phyloP scores from a whole-genome alignment of 148 eudicot species.

The Camellia granthamiana region DNA sequence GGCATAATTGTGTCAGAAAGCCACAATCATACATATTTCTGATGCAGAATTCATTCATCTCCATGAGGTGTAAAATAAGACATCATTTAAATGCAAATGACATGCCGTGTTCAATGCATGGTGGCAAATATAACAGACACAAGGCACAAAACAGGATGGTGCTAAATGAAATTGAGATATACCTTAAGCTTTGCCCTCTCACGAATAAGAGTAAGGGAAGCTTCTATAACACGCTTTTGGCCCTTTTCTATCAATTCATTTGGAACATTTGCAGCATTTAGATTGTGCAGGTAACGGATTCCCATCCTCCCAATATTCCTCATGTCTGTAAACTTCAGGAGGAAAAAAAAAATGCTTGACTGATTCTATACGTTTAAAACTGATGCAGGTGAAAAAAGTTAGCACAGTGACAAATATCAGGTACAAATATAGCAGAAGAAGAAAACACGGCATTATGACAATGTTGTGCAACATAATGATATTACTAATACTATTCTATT shows the following conservation, averaged over 20 bases:
- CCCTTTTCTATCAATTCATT: conserved; percentile 70
- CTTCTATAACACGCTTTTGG: conserved; percentile 86
- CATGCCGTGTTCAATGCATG: not conserved
- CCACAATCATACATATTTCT: not conserved
- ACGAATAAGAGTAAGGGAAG: conserved; percentile 92
- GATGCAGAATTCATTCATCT: not conserved
- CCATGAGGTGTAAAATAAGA: not conserved
- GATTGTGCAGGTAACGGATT: conserved; percentile 56
- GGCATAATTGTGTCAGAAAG: not conserved
- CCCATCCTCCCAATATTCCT: conserved; percentile 59
- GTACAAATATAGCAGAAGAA: not conserved
- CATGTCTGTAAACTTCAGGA: conserved; percentile 42
- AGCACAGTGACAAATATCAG: not conserved
- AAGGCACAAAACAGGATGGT: not conserved
- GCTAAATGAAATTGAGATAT: conserved; percentile 4
- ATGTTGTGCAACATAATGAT: not conserved
- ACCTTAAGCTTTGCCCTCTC: conserved; percentile 98
- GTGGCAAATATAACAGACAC: not conserved
- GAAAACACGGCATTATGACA: not conserved
- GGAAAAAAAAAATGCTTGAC: not conserved
- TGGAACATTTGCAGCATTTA: conserved; percentile 70
- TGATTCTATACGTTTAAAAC: not conserved
- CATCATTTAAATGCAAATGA: not conserved
- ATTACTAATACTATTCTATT: not conserved
- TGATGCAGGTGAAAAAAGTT: not conserved